Percentiles rank a stretch among this genome's conserved stretches.
phyloP scores from a whole-genome alignment of 2,329 filamentous ascomycete genomes.

The Hawksworthiomyces lignivorus region DNA sequence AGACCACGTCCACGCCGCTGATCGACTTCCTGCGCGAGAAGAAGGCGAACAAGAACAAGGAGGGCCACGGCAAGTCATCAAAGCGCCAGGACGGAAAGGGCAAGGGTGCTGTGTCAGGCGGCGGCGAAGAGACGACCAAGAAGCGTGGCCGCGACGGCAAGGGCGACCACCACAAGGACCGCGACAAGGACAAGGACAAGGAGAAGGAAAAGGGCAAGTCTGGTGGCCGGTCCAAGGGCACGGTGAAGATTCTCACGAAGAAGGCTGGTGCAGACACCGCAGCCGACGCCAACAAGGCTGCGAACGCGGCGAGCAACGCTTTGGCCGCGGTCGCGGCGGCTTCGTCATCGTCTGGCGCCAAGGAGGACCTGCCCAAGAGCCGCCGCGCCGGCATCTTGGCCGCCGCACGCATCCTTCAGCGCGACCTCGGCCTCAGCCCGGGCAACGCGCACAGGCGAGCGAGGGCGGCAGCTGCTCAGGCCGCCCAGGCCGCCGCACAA shows the following conservation, averaged over 20 bases:
- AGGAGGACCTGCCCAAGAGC: constrained; percentile 41
- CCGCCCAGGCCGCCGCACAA: constrained; percentile 47
- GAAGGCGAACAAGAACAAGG: constrained; percentile 67
- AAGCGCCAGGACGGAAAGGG: constrained; percentile 44
- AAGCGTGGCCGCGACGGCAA: constrained; percentile 18
- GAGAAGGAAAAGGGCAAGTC: constrained; percentile 47
- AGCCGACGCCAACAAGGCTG: constrained; percentile 44
- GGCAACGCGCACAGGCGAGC: constrained; percentile 55
- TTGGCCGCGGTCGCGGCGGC: constrained; percentile 38
- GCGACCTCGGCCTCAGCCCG: constrained; percentile 57
- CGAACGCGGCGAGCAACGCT: constrained; percentile 34
- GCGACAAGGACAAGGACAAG: constrained; percentile 36
- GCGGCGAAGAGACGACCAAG: constrained; percentile 19
- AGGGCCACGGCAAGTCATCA: constrained; percentile 45
- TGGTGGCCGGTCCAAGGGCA: constrained; percentile 38
- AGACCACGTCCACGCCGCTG: constrained; percentile 75
- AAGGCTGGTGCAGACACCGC: constrained; percentile 44
- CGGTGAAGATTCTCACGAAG: constrained; percentile 57
- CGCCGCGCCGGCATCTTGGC: constrained; percentile 54
- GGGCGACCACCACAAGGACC: background rate
- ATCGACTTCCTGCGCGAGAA: constrained; percentile 88
- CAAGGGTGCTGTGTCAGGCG: constrained; percentile 24
- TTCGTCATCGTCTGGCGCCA: constrained; percentile 24
- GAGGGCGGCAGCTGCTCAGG: constrained; percentile 38
- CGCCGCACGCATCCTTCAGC: constrained; percentile 57